phyloP scores from a whole-genome alignment of 805 yeast genomes.

The Ogataea paradorogensis region DNA sequence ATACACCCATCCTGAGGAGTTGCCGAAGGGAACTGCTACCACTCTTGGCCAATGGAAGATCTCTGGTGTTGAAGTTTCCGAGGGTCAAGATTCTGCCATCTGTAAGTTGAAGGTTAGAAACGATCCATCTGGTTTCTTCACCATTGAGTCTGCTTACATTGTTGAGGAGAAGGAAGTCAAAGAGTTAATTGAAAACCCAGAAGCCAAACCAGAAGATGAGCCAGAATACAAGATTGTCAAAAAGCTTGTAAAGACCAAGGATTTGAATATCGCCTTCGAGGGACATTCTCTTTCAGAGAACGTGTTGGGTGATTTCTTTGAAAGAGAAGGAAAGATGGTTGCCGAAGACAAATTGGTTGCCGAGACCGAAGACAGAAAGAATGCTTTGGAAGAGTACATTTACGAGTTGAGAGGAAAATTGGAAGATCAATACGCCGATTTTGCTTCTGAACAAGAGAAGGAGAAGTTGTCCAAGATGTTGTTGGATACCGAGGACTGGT shows the following conservation, averaged over 20 bases:
- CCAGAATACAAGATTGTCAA: constrained; percentile 88
- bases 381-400: constrained; percentile 97
- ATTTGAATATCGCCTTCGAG: constrained; percentile 56
- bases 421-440: constrained; percentile 84
- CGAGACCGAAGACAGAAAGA: constrained; percentile 98
- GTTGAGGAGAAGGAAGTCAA: constrained; percentile 87
- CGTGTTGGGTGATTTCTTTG: constrained; percentile 60
- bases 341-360: constrained; percentile 94
- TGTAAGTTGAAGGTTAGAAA: constrained; percentile 93
- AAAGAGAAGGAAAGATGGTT: constrained; percentile 79
- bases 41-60: constrained; percentile 81
- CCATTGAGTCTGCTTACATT: constrained; percentile 91
- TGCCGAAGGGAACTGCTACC: constrained; percentile 67
- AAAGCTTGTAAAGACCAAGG: constrained; percentile 90
- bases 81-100: constrained; percentile 74
- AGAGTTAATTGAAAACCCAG: constrained; percentile 74
- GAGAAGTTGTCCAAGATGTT: constrained; percentile 68
- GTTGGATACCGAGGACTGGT: constrained; percentile 93
- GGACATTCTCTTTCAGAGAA: constrained; percentile 61
- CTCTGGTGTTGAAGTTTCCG: constrained; percentile 77
- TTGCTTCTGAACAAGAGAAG: constrained; percentile 92
- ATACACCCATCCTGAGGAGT: constrained; percentile 70
- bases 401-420: constrained; percentile 96
- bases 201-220: constrained; percentile 60
- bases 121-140: constrained; percentile 94